Percentiles rank a stretch among this genome's conserved stretches.
Evolutionary conservation across 495 filamentous ascomycete genomes (phyloP).

Genomic region (Hypoxylon cercidicola): DNA sequence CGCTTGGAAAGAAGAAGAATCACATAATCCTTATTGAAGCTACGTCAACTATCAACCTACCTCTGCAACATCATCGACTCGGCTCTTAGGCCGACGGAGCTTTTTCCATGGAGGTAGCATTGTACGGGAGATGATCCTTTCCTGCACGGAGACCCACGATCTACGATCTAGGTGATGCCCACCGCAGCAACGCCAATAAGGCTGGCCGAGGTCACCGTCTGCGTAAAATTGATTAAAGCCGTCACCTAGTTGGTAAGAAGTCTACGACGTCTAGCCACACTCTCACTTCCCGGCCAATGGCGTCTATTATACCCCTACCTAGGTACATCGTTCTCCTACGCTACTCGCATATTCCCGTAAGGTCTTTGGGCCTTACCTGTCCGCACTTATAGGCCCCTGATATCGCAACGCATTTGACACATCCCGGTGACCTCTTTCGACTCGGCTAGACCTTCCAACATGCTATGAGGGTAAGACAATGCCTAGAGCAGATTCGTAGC

Average conservation of each 20-base stretch:
- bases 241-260: too few relatives aligned
- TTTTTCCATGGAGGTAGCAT: too few relatives aligned
- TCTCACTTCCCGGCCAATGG: slow-evolving; percentile 11
- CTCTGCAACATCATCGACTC: too few relatives aligned
- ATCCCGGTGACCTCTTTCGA: slow-evolving; percentile 31
- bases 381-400: slow-evolving; percentile 16
- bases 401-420: slow-evolving; percentile 24
- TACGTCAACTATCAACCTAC: background rate
- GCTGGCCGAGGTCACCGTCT: too few relatives aligned
- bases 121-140: too few relatives aligned
- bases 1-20: background rate
- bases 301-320: background rate
- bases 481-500: slow-evolving; percentile 2
- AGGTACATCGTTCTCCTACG: slow-evolving; percentile 13
- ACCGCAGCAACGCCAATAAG: too few relatives aligned
- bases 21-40: background rate
- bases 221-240: too few relatives aligned
- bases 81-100: too few relatives aligned
- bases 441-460: slow-evolving; percentile 22
- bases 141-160: too few relatives aligned
- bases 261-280: too few relatives aligned
- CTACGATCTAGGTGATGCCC: too few relatives aligned
- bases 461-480: background rate
- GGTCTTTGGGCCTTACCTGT: background rate
- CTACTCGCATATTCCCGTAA: background rate